Evolutionary conservation across 768 basidiomycete species (phyloP).

Genomic region (Filobasidium floriforme): DNA sequence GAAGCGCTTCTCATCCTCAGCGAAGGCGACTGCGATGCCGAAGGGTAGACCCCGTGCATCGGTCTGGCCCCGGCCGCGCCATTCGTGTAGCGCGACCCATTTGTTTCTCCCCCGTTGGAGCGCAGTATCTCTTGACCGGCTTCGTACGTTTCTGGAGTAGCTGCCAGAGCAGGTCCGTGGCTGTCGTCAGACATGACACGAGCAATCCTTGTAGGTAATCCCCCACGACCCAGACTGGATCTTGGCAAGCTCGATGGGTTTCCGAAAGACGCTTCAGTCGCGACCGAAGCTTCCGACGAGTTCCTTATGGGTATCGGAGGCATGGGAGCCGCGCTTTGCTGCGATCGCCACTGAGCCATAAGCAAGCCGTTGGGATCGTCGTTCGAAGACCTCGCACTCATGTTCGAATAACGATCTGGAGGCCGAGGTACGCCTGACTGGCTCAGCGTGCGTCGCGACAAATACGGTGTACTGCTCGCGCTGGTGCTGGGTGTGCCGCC

Average conservation of each 20-base stretch:
- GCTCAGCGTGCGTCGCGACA: conserved; percentile 19
- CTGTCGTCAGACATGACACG: conserved; percentile 12
- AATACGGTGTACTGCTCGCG: conserved; percentile 18
- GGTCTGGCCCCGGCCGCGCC: conserved; percentile 27
- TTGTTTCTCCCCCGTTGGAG: background rate
- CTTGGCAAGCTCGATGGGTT: conserved; percentile 11
- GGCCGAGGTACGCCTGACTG: conserved; percentile 15
- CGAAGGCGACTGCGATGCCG: conserved; percentile 30
- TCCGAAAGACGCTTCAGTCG: conserved; percentile 21
- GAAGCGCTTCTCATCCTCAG: conserved; percentile 46
- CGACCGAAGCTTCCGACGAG: conserved; percentile 11
- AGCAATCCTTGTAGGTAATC: conserved; percentile 6
- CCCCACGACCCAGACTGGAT: background rate
- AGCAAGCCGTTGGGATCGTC: conserved; percentile 14
- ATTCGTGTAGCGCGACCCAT: conserved; percentile 19
- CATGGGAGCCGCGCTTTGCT: conserved; percentile 9
- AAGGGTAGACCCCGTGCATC: conserved; percentile 21
- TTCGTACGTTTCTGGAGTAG: conserved; percentile 16
- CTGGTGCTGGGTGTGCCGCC: conserved; percentile 7
- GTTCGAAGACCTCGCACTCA: conserved; percentile 11
- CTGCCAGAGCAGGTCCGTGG: conserved; percentile 4
- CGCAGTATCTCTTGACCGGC: conserved; percentile 19
- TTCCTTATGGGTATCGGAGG: conserved; percentile 18
- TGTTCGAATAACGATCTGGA: conserved; percentile 18
- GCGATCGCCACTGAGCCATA: conserved; percentile 17